Evolutionary conservation across 2,329 filamentous ascomycete species (phyloP), one percentile per base, ranked within the genome.

Genomic region (Dactylellina drechsleri): DNA sequence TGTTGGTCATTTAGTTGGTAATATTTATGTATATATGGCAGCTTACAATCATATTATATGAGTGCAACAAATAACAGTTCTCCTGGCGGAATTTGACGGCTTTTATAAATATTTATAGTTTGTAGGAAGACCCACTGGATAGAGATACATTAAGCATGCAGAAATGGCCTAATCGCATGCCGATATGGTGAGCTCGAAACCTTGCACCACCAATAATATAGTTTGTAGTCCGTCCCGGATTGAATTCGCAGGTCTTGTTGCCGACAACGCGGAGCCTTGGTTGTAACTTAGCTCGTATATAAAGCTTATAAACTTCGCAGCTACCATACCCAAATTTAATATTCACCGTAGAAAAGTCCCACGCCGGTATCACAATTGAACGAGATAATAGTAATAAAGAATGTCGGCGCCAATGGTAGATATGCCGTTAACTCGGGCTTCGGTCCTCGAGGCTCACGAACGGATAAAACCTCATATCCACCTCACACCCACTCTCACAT

Each of bases 401-500:
- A 47, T 47, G 43, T 16, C 36, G n/a, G 54, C 60, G 1, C 62
- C 62, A 13, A 16, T 18, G 2, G 18, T 56, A 12, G 36, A 85
- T 59, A 87, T 85, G 4, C 90, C 91, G 2, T 86, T 97, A 20
- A 92, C 88, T 16, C 89, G 92, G 53, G 83, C 84, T 60, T 93
- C 91, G 13, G 89, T 98, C 43, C 80, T 88, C 61, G 85, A 85
- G 23, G 94, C 94, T 2, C 90, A 92, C 83, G 82, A 85, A 54
- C 85, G 92, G 59, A 92, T 98, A 81, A 85, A 87, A 79, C 85
- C 87, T 0, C 87, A 92, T 83, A 87, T 98, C 81, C 92, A 97
- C 84, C 86, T 84, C 79, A 98, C 94, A 6, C 93, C 93, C 1
- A 88, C 96, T 28, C 84, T 94, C 7, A 96, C 92, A 67, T 93